A percentile compares a stretch with the other conserved stretches of the same genome.
Evolutionary conservation across 1,284 basidiomycete genomes (phyloP).

Genomic region (Phylloporus sp.): DNA sequence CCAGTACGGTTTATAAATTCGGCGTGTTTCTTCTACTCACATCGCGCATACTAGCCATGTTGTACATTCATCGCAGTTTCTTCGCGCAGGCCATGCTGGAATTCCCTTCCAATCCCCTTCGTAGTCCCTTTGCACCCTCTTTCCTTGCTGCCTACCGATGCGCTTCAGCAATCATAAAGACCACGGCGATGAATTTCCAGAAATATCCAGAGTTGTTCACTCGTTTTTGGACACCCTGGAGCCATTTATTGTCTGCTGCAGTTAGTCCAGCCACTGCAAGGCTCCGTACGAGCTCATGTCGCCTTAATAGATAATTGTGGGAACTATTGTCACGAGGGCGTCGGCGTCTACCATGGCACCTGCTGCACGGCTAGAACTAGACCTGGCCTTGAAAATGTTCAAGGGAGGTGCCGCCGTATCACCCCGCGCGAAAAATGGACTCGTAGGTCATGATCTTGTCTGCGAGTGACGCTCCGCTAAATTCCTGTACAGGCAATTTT

Average conservation of each 20-base stretch:
- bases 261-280: slow-evolving; percentile 35
- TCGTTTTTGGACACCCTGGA: slow-evolving; percentile 60
- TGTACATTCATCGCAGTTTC: slow-evolving; percentile 63
- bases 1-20: slow-evolving; percentile 39
- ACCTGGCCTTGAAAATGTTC: slow-evolving; percentile 58
- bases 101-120: slow-evolving; percentile 59
- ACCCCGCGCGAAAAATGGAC: slow-evolving; percentile 53
- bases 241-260: slow-evolving; percentile 57
- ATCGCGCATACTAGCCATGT: slow-evolving; percentile 43
- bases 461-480: background rate
- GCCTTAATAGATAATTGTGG: slow-evolving; percentile 53
- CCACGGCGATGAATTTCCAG: slow-evolving; percentile 52
- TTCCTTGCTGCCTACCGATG: slow-evolving; percentile 66
- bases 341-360: slow-evolving; percentile 62
- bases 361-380: slow-evolving; percentile 58
- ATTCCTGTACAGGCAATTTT: slow-evolving; percentile 47
- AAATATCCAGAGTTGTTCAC: slow-evolving; percentile 56
- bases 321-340: slow-evolving; percentile 56
- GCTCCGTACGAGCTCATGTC: slow-evolving; percentile 18
- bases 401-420: slow-evolving; percentile 51
- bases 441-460: slow-evolving; percentile 41
- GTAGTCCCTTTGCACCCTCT: slow-evolving; percentile 66
- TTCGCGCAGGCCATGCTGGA: slow-evolving; percentile 67
- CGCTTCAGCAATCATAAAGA: slow-evolving; percentile 61
- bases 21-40: slow-evolving; percentile 8